These are phyloP conservation scores for Aechmea fasciata DNA, from an alignment of 176 grass and related monocot species.

Conservation along the genomic window DNA sequence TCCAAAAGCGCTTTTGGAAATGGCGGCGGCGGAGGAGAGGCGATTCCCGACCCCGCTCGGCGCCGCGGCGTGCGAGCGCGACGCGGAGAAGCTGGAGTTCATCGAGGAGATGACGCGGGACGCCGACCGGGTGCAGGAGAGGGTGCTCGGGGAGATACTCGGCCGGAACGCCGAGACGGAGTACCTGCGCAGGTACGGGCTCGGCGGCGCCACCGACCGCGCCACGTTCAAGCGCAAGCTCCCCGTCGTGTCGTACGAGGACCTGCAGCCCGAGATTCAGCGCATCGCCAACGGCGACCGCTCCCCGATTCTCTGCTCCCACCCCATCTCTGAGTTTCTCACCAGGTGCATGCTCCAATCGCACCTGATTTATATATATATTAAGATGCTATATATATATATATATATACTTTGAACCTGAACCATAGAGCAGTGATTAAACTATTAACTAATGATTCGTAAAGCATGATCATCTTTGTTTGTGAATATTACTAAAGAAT, in stretches of 20 bases:
- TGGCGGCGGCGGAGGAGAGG: conserved; percentile 3
- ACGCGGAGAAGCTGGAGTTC: conserved; percentile 75
- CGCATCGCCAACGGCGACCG: conserved; percentile 93
- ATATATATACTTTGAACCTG: neutral
- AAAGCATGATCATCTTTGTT: neutral
- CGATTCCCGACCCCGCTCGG: neutral
- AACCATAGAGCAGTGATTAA: neutral
- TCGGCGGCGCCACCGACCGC: conserved; percentile 52
- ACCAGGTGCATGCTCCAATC: conserved; percentile 47
- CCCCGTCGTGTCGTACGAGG: conserved; percentile 75
- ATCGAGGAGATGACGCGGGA: conserved; percentile 67
- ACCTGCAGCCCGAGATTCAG: conserved; percentile 74
- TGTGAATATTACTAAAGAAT: neutral
- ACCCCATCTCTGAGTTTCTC: conserved; percentile 89
- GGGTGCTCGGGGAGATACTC: conserved; percentile 66
- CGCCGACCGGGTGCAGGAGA: conserved; percentile 47
- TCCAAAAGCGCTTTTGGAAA: neutral
- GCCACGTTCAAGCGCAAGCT: conserved; percentile 55
- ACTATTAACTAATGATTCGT: conserved; percentile 8
- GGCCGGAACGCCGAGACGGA: conserved; percentile 60
- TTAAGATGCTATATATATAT: neutral
- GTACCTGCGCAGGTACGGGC: conserved; percentile 64
- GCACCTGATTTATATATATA: neutral
- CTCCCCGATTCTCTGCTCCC: conserved; percentile 67
- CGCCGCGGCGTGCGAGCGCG: conserved; percentile 39